Base-by-base conservation (phyloP, 352 stramenopile species). In the Detonula confervacea region DNA sequence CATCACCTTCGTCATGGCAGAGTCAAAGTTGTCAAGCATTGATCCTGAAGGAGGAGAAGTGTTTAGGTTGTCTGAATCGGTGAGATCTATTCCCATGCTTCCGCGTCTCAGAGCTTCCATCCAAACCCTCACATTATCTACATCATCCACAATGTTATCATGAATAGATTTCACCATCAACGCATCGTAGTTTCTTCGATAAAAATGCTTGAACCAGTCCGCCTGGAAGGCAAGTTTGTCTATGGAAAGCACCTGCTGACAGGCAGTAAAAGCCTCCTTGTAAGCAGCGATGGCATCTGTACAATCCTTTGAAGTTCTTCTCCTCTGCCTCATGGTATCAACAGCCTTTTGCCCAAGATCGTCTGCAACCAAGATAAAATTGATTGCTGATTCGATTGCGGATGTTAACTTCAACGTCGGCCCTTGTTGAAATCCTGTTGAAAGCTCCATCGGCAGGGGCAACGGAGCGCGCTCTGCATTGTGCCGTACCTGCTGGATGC, bases 121-220 rank as follows among this genome's bases (percentile, higher is more conserved):
- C 90, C 90, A 95, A 42, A 87, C 72, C 46, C 90, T 79, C 9
- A 93, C 88, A 47, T 82, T 84, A 66, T 95, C 90, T 49, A 92
- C 82, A 73, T 95, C 80, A 63, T 92, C 80, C 0, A 91, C 84
- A 5, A 93, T 70, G 83, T 95, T 95, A 18, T 93, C 85, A 73
- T 86, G 92, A 39, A 95, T 73, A 12, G 83, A 93, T 33, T 91
- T 86, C 8, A 95, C 87, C 88, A 93, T 93, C 16, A 95, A 75
- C 1, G 88, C 85, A 74, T 95, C 84, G 55, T 93, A 95, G 60
- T 95, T 95, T 67, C 90, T 67, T 57, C 80, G 61, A 59, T 90
- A 95, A 61, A 93, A 95, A 25, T 69, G 16, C 62, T 87, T 83
- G 79, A 95, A 95, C 90, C 90, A 95, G 52, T 80, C 47, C 18